Conservation (phyloP, 176 grass and related monocot species). For the Aechmea fasciata region DNA sequence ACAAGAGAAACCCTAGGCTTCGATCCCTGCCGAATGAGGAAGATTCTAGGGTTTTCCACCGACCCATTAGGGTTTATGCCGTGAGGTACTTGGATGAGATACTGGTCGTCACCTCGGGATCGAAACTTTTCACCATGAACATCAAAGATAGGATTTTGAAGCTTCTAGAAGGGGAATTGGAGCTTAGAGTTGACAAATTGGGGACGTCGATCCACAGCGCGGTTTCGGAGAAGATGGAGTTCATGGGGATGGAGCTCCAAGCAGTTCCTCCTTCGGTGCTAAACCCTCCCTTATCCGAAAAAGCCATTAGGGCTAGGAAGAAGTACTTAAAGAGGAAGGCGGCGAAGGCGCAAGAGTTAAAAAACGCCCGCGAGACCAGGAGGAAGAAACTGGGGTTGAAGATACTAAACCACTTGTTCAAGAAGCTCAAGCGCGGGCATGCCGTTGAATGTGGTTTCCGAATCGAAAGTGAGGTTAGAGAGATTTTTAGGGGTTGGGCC, state of each 20-base stretch:
- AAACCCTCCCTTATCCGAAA: conserved; percentile 74
- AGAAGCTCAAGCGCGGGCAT: conserved; percentile 53
- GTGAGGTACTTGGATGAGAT: conserved; percentile 70
- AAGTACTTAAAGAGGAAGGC: conserved; percentile 82
- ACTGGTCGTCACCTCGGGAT: conserved; percentile 62
- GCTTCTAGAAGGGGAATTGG: conserved; percentile 48
- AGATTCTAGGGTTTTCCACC: conserved; percentile 36
- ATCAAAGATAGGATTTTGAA: conserved; percentile 53
- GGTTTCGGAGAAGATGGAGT: conserved; percentile 75
- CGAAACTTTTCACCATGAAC: conserved; percentile 67
- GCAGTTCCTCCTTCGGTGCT: conserved; percentile 72
- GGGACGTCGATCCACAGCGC: conserved; percentile 65
- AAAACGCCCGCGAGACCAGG: conserved; percentile 74
- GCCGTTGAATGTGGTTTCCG: conserved; percentile 55
- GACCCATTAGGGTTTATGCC: conserved; percentile 61
- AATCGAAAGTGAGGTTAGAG: conserved; percentile 53
- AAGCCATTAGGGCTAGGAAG: conserved; percentile 75
- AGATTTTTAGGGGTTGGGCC: conserved; percentile 60
- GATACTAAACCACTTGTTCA: conserved; percentile 76
- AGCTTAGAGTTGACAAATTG: conserved; percentile 49
- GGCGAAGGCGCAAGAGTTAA: conserved; percentile 59
- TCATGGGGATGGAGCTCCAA: conserved; percentile 83
- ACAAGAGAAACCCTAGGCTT: conserved; percentile 71
- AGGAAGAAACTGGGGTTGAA: conserved; percentile 87
- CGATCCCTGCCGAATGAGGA: conserved; percentile 1